Evolutionary conservation across 208 protist genomes (phyloP).

Genomic region (Angomonas ambiguus): DNA sequence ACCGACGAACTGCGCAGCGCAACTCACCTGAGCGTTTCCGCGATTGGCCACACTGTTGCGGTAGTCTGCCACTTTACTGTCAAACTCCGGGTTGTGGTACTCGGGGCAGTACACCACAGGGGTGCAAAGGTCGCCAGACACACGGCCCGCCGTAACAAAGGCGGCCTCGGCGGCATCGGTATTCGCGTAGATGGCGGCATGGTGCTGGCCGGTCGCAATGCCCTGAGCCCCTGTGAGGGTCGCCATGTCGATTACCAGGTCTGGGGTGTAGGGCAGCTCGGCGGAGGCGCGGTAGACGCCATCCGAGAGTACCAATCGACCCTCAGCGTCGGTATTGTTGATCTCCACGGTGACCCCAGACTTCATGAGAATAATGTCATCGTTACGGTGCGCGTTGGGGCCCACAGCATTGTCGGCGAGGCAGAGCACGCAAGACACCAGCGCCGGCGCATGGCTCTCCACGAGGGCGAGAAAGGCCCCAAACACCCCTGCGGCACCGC

Average conservation of each 20-base stretch:
- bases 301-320: constrained; percentile 88
- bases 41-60: constrained; percentile 68
- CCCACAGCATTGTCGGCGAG: constrained; percentile 90
- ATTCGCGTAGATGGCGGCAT: constrained; percentile 82
- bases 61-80: constrained; percentile 60
- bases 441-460: constrained; percentile 30
- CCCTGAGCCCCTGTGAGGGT: constrained; percentile 90
- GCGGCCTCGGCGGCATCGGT: constrained; percentile 57
- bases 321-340: constrained; percentile 93
- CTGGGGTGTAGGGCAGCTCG: constrained; percentile 69
- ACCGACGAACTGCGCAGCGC: constrained; percentile 81
- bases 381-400: constrained; percentile 65
- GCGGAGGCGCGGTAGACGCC: constrained; percentile 85
- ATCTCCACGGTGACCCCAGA: constrained; percentile 88
- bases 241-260: constrained; percentile 87
- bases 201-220: constrained; percentile 70
- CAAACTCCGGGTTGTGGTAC: constrained; percentile 72
- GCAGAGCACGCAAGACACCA: constrained; percentile 63
- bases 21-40: constrained; percentile 72
- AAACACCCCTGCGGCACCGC: constrained; percentile 82
- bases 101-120: constrained; percentile 88
- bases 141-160: constrained; percentile 38
- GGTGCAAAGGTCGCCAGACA: constrained; percentile 79
- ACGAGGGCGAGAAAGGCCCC: constrained; percentile 65
- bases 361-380: constrained; percentile 87